phyloP scores from a whole-genome alignment of 148 eudicot species.

The Silene uniflora region DNA sequence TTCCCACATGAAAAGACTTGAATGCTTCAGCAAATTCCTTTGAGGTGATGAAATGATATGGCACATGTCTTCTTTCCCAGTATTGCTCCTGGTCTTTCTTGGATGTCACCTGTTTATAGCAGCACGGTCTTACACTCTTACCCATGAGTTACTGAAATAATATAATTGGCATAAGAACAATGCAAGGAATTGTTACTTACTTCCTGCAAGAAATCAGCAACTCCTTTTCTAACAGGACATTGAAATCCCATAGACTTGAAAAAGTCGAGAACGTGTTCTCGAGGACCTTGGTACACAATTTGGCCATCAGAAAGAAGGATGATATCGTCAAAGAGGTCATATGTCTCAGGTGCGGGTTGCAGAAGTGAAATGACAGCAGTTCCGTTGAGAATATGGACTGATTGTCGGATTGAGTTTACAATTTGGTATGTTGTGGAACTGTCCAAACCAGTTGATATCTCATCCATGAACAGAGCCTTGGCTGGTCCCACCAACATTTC shows the following conservation, averaged over 20 bases:
- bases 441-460: conserved; percentile 86
- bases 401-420: conserved; percentile 58
- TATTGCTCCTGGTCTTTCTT: conserved; percentile 78
- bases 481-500: conserved; percentile 87
- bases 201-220: conserved; percentile 81
- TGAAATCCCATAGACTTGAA: conserved; percentile 71
- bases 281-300: conserved; percentile 74
- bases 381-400: conserved; percentile 66
- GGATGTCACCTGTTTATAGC: conserved; percentile 64
- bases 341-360: conserved; percentile 88
- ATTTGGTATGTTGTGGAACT: conserved; percentile 81
- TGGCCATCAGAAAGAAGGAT: conserved; percentile 65
- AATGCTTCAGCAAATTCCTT: conserved; percentile 64
- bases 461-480: conserved; percentile 76
- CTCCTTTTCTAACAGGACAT: conserved; percentile 77
- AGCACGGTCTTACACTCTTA: too few relatives aligned
- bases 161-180: neutral
- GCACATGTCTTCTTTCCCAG: conserved; percentile 47
- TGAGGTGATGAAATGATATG: conserved; percentile 57
- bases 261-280: conserved; percentile 64
- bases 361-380: conserved; percentile 75
- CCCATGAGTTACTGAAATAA: too few relatives aligned
- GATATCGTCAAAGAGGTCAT: conserved; percentile 71
- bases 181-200: conserved; percentile 32
- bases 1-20: conserved; percentile 61